Evolutionary conservation across 2,329 filamentous ascomycete species (phyloP), one percentile per base, ranked within the genome.

Genomic region (Colletotrichum endophyticum): DNA sequence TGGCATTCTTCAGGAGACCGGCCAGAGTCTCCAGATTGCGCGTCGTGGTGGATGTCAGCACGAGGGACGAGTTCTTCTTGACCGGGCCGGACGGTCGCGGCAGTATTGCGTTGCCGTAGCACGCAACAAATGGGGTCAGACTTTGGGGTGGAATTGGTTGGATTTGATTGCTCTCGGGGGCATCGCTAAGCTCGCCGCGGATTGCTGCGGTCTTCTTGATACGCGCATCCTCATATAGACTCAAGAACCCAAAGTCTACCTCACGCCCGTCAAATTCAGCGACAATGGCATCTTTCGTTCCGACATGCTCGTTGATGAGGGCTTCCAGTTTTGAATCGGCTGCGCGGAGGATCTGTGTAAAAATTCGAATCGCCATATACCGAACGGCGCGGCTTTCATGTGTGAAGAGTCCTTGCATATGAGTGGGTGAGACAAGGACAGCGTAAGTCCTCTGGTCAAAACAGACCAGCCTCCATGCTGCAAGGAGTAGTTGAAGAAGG

Each of bases 351-450:
- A 95, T 92, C 78, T 95, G 89, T 81, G 94, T 96, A 79, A 98
- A 94, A 75, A 96, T 92, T 78, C 95, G 92, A 72, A 98, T 90
- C 16, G 96, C 94, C 77, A 99, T 88, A 84, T 96, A 98, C 84
- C 94, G 92, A 67, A 98, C 91, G 19, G 91, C 86, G 75, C 85
- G 87, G 79, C 90, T 88, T 63, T 85, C 81, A 82, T 94, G 91
- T 68, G 88, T 86, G 79, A 98, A 94, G 15, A 98, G 87, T 34
- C 85, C 85, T 84, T 96, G 93, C 59, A 98, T 88, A 78, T 91
- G 90, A 63, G 92, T 89, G 1, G 94, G 92, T 44, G 91, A 91
- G 39, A 96, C 89, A 80, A 92, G 87, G 75, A 86, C 87, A 12
- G 91, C 90, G 81, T 96, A 98, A 6, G 89, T 90, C 59, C 90